phyloP scores from a whole-genome alignment of 2,329 filamentous ascomycete species.

The Neobulgaria alba region DNA sequence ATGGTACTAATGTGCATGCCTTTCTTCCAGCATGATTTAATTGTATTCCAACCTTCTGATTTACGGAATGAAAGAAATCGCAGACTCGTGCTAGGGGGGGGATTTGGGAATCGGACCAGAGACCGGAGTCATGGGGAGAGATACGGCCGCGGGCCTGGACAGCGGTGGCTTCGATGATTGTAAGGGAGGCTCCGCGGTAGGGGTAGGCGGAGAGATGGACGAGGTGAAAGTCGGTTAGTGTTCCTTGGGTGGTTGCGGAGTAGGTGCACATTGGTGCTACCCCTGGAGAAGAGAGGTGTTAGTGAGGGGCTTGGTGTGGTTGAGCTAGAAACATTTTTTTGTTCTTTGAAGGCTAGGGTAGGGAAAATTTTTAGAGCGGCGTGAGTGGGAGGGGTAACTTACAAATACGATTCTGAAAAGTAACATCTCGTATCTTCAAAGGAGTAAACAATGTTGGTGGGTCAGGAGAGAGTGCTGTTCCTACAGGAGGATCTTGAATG shows the following conservation, averaged over 20 bases:
- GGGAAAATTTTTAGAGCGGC: too few species aligned
- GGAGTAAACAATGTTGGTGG: constrained; percentile 35
- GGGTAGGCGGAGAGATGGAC: constrained; percentile 26
- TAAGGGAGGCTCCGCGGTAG: constrained; percentile 28
- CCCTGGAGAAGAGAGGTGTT: constrained; percentile 14
- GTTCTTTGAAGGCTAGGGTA: too few species aligned
- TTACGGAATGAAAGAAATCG: constrained; percentile 39
- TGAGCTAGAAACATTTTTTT: too few species aligned
- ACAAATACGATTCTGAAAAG: constrained; percentile 38
- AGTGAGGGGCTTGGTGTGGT: too few species aligned
- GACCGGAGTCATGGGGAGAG: constrained; percentile 23
- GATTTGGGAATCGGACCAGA: constrained; percentile 33
- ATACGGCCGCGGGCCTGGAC: constrained; percentile 29
- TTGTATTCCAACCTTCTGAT: constrained; percentile 61
- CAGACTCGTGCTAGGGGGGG: constrained; percentile 29
- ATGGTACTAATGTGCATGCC: constrained; percentile 31
- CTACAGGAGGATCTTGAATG: constrained; percentile 23
- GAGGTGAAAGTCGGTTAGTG: constrained; percentile 29
- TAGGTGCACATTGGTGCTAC: constrained; percentile 41
- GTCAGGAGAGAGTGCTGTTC: constrained; percentile 22
- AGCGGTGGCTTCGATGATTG: constrained; percentile 29
- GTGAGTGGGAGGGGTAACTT: constrained; percentile 1
- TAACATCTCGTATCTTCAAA: constrained; percentile 35
- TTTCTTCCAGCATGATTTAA: constrained; percentile 55
- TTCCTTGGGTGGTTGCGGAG: constrained; percentile 20